Conservation (phyloP, 1,139 yeast species). For the Meyerozyma athensensis region DNA sequence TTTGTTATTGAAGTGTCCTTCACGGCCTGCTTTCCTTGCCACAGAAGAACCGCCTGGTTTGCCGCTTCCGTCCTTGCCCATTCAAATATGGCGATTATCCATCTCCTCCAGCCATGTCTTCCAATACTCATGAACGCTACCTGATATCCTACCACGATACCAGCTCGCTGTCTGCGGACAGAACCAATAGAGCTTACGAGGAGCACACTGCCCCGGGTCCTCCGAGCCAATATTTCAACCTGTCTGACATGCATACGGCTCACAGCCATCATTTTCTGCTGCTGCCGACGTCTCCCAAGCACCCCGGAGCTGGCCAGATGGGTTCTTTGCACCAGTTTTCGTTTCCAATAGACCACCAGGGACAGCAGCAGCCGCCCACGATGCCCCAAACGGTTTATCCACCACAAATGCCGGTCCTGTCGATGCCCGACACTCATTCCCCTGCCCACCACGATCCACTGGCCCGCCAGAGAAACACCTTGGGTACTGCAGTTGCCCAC, state of each 20-base stretch:
- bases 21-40: too few relatives aligned
- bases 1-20: neutral
- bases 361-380: neutral
- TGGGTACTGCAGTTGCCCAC: too few relatives aligned
- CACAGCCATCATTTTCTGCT: neutral
- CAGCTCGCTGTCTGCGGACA: too few relatives aligned
- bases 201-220: too few relatives aligned
- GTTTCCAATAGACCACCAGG: neutral
- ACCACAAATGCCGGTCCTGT: neutral
- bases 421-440: neutral
- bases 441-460: too few relatives aligned
- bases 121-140: neutral
- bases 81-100: neutral
- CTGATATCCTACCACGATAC: neutral
- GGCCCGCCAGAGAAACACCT: too few relatives aligned
- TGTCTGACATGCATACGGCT: too few relatives aligned
- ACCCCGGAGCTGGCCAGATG: neutral
- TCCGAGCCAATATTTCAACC: too few relatives aligned
- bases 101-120: neutral
- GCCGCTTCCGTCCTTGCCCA: too few relatives aligned
- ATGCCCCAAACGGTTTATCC: neutral
- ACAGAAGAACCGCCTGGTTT: too few relatives aligned
- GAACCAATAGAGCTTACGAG: too few relatives aligned
- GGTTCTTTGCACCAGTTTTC: neutral
- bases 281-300: neutral